These are phyloP conservation scores for Geotrichum reessii DNA, from an alignment of 1,139 yeast genomes.

Conservation along the genomic window DNA sequence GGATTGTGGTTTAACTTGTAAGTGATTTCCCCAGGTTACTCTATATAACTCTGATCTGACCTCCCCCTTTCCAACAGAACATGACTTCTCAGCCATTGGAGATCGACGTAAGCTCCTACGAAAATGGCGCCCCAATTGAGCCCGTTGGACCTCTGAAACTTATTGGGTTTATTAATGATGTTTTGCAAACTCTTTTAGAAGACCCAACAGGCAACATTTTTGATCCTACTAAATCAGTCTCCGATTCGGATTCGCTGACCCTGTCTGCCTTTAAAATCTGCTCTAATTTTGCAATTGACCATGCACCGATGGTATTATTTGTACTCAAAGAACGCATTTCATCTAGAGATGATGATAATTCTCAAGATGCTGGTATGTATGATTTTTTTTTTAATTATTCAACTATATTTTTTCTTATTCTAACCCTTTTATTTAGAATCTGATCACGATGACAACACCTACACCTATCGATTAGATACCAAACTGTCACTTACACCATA, in stretches of 20 bases:
- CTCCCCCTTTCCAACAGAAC: not conserved
- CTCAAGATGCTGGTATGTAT: constrained; percentile 1
- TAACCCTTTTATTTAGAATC: not conserved
- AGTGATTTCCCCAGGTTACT: not conserved
- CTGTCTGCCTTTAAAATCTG: constrained; percentile 15
- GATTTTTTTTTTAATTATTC: not conserved
- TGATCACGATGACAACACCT: not conserved
- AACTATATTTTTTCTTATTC: too few relatives aligned
- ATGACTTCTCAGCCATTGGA: constrained; percentile 8
- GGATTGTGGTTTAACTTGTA: not conserved
- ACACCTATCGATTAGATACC: constrained; percentile 18
- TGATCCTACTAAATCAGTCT: constrained; percentile 2
- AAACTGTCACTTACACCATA: constrained; percentile 13
- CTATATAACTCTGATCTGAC: constrained; percentile 3
- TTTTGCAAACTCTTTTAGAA: constrained; percentile 14
- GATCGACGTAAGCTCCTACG: constrained; percentile 5
- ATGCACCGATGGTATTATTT: constrained; percentile 17
- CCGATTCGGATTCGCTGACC: not conserved
- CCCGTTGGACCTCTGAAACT: constrained; percentile 18
- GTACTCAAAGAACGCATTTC: constrained; percentile 11
- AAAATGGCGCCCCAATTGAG: constrained; percentile 8
- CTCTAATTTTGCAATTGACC: constrained; percentile 17
- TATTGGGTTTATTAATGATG: constrained; percentile 16
- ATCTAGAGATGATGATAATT: not conserved
- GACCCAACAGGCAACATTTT: constrained; percentile 15